phyloP scores from a whole-genome alignment of 2,329 filamentous ascomycete genomes.

The Talaromyces marneffei region DNA sequence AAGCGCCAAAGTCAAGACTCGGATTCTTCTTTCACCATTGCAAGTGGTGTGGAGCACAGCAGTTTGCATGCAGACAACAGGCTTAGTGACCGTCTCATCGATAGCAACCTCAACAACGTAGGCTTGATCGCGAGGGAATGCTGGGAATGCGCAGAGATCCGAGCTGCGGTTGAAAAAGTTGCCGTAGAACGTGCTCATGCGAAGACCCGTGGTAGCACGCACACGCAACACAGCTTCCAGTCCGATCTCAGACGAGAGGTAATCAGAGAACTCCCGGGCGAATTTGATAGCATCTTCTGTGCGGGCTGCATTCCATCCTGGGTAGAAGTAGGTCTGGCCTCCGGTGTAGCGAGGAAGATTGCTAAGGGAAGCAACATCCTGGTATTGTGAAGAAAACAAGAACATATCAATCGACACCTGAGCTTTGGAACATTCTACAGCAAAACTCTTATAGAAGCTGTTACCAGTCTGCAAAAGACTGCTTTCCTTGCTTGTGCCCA shows the following conservation, averaged over 20 bases:
- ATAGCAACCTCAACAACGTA: conserved; percentile 98
- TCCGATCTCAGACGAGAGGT: conserved; percentile 92
- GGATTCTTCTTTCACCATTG: conserved; percentile 91
- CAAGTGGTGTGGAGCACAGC: conserved; percentile 96
- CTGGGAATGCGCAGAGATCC: conserved; percentile 94
- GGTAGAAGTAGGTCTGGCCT: conserved; percentile 97
- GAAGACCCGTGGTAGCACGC: conserved; percentile 84
- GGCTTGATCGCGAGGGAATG: conserved; percentile 93
- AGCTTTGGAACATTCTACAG: conserved; percentile 97
- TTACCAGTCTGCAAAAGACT: conserved; percentile 82
- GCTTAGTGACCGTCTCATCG: conserved; percentile 87
- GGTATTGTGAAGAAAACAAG: conserved; percentile 90
- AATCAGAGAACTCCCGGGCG: conserved; percentile 92
- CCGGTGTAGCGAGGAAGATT: conserved; percentile 94
- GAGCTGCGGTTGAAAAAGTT: conserved; percentile 99
- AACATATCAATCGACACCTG: conserved; percentile 99
- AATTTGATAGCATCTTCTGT: conserved; percentile 97
- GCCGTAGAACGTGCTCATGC: conserved; percentile 97
- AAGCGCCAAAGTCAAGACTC: conserved; percentile 86
- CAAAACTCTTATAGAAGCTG: conserved; percentile 98
- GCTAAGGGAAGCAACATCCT: conserved; percentile 93
- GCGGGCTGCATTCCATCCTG: conserved; percentile 90
- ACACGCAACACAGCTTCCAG: conserved; percentile 94
- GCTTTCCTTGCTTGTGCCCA: conserved; percentile 90
- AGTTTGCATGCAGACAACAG: conserved; percentile 85